Evolutionary conservation across 2,329 filamentous ascomycete genomes (phyloP).

Genomic region (Pseudocercospora crystallina): DNA sequence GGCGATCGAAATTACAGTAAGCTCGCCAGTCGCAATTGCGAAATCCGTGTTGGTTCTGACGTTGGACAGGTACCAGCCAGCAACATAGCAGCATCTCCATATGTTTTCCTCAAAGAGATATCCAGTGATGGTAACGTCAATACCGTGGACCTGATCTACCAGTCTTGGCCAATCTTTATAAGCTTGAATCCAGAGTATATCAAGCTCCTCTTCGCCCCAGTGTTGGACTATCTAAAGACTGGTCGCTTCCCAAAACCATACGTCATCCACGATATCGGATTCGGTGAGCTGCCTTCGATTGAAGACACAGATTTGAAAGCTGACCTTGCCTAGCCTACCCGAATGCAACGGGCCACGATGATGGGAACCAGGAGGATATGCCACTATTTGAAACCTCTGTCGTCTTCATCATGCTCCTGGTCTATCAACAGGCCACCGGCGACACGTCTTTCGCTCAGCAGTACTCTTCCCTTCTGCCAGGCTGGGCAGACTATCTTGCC

Average conservation of each 20-base stretch:
- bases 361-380: conserved; percentile 52
- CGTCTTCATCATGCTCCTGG: conserved; percentile 54
- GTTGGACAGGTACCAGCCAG: conserved; percentile 14
- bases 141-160: conserved; percentile 35
- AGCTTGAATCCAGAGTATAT: conserved; percentile 25
- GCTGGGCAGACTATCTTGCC: conserved; percentile 56
- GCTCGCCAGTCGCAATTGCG: neutral
- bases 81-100: conserved; percentile 23
- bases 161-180: conserved; percentile 33
- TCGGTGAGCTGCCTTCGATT: neutral
- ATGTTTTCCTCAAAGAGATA: conserved; percentile 58
- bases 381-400: conserved; percentile 47
- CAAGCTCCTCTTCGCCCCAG: conserved; percentile 20
- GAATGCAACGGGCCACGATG: conserved; percentile 30
- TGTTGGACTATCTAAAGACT: conserved; percentile 26
- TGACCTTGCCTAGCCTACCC: conserved; percentile 14
- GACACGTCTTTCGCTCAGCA: conserved; percentile 49
- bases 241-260: conserved; percentile 25
- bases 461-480: conserved; percentile 53
- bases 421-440: conserved; percentile 56
- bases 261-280: conserved; percentile 29
- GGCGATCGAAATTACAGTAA: conserved; percentile 27
- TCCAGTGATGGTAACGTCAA: conserved; percentile 41
- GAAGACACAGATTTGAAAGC: neutral
- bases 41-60: neutral